Percentiles rank a stretch among this genome's conserved stretches.
Evolutionary conservation across 2,329 filamentous ascomycete species (phyloP).

Genomic region (Neonectria hederae): DNA sequence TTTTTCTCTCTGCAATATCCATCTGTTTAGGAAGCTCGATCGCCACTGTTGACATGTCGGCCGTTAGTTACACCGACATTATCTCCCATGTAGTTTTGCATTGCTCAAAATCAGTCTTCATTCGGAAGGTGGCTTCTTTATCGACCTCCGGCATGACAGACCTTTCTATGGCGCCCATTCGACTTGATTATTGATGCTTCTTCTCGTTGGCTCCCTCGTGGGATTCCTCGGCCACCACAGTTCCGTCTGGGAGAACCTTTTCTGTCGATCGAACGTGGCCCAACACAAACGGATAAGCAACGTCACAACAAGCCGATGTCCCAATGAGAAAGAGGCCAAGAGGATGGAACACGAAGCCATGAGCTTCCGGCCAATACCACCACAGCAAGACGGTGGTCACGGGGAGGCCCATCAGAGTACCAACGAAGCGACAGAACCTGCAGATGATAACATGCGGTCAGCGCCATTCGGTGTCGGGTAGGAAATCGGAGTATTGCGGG

Average conservation of each 20-base stretch:
- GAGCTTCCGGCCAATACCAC: conserved; percentile 62
- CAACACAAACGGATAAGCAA: conserved; percentile 56
- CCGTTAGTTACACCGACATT: not conserved
- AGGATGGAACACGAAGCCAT: conserved; percentile 57
- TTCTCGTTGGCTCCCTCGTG: conserved; percentile 25
- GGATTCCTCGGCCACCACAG: conserved; percentile 40
- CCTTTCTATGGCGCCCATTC: not conserved
- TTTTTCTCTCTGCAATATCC: not conserved
- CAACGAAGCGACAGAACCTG: conserved; percentile 56
- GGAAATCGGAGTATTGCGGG: not conserved
- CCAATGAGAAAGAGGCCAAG: conserved; percentile 54
- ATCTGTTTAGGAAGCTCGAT: not conserved
- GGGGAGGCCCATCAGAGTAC: conserved; percentile 54
- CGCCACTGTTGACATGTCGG: not conserved
- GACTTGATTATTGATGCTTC: conserved; percentile 30
- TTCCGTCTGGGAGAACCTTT: conserved; percentile 50
- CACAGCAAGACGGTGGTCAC: conserved; percentile 53
- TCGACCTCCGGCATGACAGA: not conserved
- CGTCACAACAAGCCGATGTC: conserved; percentile 53
- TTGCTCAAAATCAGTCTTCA: not conserved
- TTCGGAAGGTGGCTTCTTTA: not conserved
- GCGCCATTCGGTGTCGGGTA: conserved; percentile 9
- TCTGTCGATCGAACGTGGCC: conserved; percentile 52
- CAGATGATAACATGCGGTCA: conserved; percentile 21
- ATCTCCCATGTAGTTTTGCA: not conserved